Base-by-base conservation (phyloP, 441 rosid species). In the Flueggea neowawraea region DNA sequence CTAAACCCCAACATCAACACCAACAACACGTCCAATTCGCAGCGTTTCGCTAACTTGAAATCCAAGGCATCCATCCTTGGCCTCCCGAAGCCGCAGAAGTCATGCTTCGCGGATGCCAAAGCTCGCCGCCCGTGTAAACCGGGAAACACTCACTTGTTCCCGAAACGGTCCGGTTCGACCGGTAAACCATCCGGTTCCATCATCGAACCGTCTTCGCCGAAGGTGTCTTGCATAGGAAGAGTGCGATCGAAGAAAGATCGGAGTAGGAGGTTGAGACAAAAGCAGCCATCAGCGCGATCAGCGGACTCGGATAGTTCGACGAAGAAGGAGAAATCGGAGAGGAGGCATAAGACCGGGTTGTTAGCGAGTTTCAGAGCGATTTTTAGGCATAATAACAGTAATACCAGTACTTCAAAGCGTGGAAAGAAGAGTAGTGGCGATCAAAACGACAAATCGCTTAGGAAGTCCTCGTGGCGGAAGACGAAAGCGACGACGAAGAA, bases 171-270 rank as follows among this genome's bases (percentile, higher is more conserved):
- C 52, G 83, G 82, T 52, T 85, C 96, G 12, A 45, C 39, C 5
- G 58, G 68, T 4, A 89, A 85, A 73, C 60, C 86, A n/a, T 84
- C 78, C 62, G 52, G 75, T 13, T 67, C 88, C 0, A 13, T 77
- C 48, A 52, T 64, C 17, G 98, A 94, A 33, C 98, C 98, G 11
- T 79, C 95, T 10, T 90, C 98, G 17, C 97, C 98, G 6, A 90
- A 83, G 73, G 98, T 94, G 13, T 90, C 98, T 12, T 94, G 98
- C 44, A 94, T 89, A 73, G 98, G 98, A 39, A 76, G 91, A 66
- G 97, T 90, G 61, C 82, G 90, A 74, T 89, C 98, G 54, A 87
- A 70, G 82, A 80, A 76, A 22, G 89, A 89, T 54, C 81, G 88
- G 4, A 83, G 73, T 61, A 81, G 85, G 15, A 74, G 84, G 14